Base-by-base conservation (phyloP, 129 eudicot genomes). In the Lactuca saligna region DNA sequence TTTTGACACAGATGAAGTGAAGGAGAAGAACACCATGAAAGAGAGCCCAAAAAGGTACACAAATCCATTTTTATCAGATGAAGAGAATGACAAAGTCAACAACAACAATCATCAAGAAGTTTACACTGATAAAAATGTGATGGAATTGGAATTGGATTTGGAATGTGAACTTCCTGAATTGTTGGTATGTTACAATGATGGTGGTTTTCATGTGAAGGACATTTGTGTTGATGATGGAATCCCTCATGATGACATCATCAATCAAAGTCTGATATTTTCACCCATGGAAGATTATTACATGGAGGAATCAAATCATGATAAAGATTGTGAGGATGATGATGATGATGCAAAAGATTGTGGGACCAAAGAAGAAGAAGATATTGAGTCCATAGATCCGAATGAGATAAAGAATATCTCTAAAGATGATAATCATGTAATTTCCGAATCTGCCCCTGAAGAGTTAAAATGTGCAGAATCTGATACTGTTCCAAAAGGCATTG, bases 211-310 rank as follows among this genome's bases (percentile, higher is more conserved):
- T 38, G 86, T 92, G 37, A 89, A 85, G 79, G 96, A 91, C 77
- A 91, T 91, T 46, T 81, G 94, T 34, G 74, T 91, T 38, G 97
- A 91, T 68, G 97, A 84, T 15, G 95, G 95, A 44, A 51, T 78
- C 59, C 80, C 77, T 63, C 57, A 64, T n/a, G 71, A 63, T 37
- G 57, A 65, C 54, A 72, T 51, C 39, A 14, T 61, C 17, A 51
- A 25, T 25, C 81, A 80, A 62, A 83, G n/a, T 55, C 49, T 63
- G 31, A 70, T 34, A 79, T 17, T 79, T 77, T 54, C 74, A 70
- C 31, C 86, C 11, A 41, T 14, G 44, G 76, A 79, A 57, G 67
- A 78, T 56, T 64, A 54, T 13, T 49, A n/a, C 32, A 15, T 35
- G 75, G 61, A 60, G 78, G 65, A 62, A 75, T 71, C 77, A 57